Conservation (phyloP, 2,329 filamentous ascomycete genomes). For the Claviceps monticola region DNA sequence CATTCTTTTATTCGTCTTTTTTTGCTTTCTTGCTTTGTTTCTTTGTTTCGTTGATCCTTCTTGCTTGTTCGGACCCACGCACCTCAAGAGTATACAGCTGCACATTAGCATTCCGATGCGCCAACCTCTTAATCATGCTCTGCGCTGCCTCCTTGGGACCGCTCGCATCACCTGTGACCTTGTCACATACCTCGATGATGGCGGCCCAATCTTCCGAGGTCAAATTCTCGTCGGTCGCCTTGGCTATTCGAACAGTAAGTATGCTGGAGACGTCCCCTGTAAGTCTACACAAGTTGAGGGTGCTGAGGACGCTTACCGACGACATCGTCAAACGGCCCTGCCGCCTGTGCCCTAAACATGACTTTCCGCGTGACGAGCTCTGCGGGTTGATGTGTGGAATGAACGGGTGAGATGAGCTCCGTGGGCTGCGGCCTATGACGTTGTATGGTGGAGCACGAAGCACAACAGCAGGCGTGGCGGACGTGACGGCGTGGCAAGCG, state of each 20-base stretch:
- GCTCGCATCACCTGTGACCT: constrained; percentile 38
- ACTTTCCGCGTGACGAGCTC: constrained; percentile 12
- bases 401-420: background rate
- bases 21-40: background rate
- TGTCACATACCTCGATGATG: constrained; percentile 51
- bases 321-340: constrained; percentile 44
- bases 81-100: constrained; percentile 90
- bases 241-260: constrained; percentile 26
- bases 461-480: background rate
- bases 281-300: too few species aligned
- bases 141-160: constrained; percentile 73
- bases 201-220: constrained; percentile 64
- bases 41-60: background rate
- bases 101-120: constrained; percentile 89
- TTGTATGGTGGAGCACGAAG: background rate
- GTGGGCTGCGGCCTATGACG: constrained; percentile 7
- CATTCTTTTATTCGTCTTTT: background rate
- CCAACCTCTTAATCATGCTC: constrained; percentile 80
- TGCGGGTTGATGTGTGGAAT: too few species aligned
- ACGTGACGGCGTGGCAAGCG: too few species aligned
- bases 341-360: constrained; percentile 46
- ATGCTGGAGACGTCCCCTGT: background rate
- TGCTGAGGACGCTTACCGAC: constrained; percentile 32
- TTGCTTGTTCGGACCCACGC: constrained; percentile 9
- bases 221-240: constrained; percentile 93